Evolutionary conservation across 1,139 yeast genomes (phyloP).

Genomic region (Debaryomyces subglobosus): DNA sequence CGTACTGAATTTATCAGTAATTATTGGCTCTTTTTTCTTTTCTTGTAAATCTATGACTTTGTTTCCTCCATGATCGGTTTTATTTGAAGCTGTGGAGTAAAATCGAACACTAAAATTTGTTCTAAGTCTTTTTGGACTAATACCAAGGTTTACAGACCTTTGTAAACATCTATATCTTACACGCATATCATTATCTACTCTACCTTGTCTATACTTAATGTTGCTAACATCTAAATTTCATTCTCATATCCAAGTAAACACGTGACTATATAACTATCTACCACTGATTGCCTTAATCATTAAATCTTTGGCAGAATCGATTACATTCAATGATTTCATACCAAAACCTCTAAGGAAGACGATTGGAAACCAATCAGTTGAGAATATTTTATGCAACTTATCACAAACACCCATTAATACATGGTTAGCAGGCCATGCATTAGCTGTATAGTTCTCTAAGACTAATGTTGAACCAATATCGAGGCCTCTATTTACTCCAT

Average conservation of each 20-base stretch:
- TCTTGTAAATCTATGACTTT: constrained; percentile 7
- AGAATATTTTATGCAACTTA: constrained; percentile 84
- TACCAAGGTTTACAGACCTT: neutral
- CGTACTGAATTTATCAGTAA: constrained; percentile 15
- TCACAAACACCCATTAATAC: constrained; percentile 85
- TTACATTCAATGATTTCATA: constrained; percentile 62
- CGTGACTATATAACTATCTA: constrained; percentile 14
- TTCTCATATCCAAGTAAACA: constrained; percentile 1
- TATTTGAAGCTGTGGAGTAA: neutral
- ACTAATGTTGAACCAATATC: constrained; percentile 87
- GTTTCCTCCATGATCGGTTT: neutral
- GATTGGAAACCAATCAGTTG: constrained; percentile 72
- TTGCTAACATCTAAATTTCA: neutral
- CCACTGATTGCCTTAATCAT: constrained; percentile 42
- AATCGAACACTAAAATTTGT: neutral
- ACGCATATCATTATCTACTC: neutral
- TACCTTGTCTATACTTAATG: neutral
- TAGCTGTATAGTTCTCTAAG: constrained; percentile 83
- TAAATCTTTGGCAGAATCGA: constrained; percentile 62
- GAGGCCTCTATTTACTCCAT: constrained; percentile 73
- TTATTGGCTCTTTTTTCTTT: constrained; percentile 9
- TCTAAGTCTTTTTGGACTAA: neutral
- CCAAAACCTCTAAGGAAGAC: constrained; percentile 80
- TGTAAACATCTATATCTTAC: neutral
- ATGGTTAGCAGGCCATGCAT: constrained; percentile 80